Evolutionary conservation across 441 rosid species (phyloP).

Genomic region (Adansonia rubrostipa): DNA sequence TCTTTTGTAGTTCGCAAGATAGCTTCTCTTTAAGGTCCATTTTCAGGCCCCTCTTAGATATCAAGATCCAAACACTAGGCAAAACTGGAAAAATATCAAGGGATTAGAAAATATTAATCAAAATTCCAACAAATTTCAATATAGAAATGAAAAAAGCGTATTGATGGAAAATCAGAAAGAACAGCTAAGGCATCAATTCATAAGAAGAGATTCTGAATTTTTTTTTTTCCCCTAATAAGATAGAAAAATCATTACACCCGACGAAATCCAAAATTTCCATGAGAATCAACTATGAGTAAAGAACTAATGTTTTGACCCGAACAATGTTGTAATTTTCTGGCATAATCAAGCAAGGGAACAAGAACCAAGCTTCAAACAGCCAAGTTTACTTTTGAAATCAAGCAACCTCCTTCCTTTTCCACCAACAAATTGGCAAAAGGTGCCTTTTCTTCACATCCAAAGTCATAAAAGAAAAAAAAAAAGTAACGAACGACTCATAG

Average conservation of each 20-base stretch:
- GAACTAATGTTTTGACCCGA: neutral
- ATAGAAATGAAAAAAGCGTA: neutral
- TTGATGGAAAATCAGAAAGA: neutral
- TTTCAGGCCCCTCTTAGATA: conserved; percentile 26
- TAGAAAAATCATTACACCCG: neutral
- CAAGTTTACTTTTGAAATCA: conserved; percentile 22
- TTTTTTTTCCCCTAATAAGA: too few species aligned
- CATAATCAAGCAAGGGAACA: neutral
- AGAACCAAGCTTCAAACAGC: neutral
- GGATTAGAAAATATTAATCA: conserved; percentile 26
- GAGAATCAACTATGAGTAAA: neutral
- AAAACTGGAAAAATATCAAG: conserved; percentile 34
- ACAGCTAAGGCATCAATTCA: neutral
- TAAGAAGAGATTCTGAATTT: neutral
- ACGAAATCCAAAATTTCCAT: neutral
- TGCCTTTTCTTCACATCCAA: neutral
- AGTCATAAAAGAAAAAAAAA: neutral
- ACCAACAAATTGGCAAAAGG: neutral
- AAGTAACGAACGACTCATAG: neutral
- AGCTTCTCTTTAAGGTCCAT: conserved; percentile 69
- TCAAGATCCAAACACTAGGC: conserved; percentile 26
- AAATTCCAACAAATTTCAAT: conserved; percentile 15
- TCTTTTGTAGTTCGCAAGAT: conserved; percentile 40
- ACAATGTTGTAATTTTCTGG: neutral
- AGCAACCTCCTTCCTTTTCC: conserved; percentile 13